Evolutionary conservation across 371 early-diverging fungal genomes (phyloP), one percentile per base, ranked within the genome.

Genomic region (Capillidium heterosporum): DNA sequence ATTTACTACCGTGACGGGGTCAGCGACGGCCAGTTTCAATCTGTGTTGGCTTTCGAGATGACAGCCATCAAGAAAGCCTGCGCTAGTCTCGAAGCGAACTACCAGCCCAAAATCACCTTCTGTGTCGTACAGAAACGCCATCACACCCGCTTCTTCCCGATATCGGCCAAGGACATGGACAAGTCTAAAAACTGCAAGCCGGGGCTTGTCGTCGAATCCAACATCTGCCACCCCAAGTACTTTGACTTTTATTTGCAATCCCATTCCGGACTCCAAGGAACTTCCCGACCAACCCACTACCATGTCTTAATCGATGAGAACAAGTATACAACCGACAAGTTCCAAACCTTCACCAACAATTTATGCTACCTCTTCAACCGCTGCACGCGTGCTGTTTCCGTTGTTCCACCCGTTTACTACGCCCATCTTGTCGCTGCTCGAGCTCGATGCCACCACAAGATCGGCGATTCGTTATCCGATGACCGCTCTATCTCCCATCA

Each of bases 61-160:
- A 72, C 77, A 19, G 81, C 87, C 4, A 80, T 98, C 56, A 71
- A 74, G 59, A 65, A 70, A 11, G 95, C 93, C 4, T 93, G 89
- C 64, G 56, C 60, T 2, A 60, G 63, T 0, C 50, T 96, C 1
- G 84, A 86, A 10, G 60, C 66, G 24, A 61, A 60, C 17, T 94
- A 96, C 68, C 62, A 65, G 4, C 67, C 67, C 1, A 73, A 77
- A 28, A 68, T 99, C 52, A 95, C 92, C 1, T 97, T 87, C 63
- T 73, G 97, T 23, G 79, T 92, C 0, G 95, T 91, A 5, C 94
- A 96, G 64, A 97, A 98, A 69, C 81, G 97, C 27, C 98, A 99
- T 66, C 91, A 93, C 61, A 83, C 92, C 23, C 72, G 95, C 13
- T 95, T 98, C 72, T 88, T 91, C 78, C 85, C 89, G 0, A 76